Conservation (phyloP, 345 rosid species). For the Schrenkiella parvula region DNA sequence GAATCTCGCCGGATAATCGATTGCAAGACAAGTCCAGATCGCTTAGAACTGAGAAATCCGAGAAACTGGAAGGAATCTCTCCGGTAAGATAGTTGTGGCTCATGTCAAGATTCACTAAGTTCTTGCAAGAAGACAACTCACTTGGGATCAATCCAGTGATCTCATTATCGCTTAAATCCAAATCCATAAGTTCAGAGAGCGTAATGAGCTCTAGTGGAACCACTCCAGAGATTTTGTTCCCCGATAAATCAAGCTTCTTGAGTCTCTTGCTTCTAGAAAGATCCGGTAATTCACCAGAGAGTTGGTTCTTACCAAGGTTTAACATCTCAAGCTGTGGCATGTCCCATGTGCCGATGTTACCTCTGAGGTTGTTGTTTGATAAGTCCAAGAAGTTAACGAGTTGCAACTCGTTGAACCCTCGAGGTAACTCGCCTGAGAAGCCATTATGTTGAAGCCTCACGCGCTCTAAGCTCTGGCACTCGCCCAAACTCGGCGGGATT, state of each 20-base stretch:
- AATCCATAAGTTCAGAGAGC: slow-evolving; percentile 51
- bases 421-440: slow-evolving; percentile 51
- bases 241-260: slow-evolving; percentile 62
- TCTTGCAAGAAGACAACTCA: slow-evolving; percentile 62
- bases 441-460: slow-evolving; percentile 71
- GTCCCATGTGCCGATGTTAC: slow-evolving; percentile 54
- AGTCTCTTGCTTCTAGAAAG: slow-evolving; percentile 54
- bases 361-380: slow-evolving; percentile 63
- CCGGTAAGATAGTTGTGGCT: slow-evolving; percentile 67
- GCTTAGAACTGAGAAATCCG: slow-evolving; percentile 59
- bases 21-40: slow-evolving; percentile 77
- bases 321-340: slow-evolving; percentile 81
- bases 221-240: slow-evolving; percentile 53
- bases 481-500: slow-evolving; percentile 50
- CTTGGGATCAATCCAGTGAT: slow-evolving; percentile 62
- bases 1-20: slow-evolving; percentile 59
- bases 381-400: slow-evolving; percentile 75
- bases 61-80: slow-evolving; percentile 48
- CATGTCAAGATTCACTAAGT: slow-evolving; percentile 73
- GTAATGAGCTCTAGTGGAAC: slow-evolving; percentile 44
- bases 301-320: slow-evolving; percentile 56
- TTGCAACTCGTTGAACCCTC: slow-evolving; percentile 49
- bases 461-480: slow-evolving; percentile 60
- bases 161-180: slow-evolving; percentile 54
- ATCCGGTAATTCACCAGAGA: slow-evolving; percentile 54